Evolutionary conservation across 2,329 filamentous ascomycete species (phyloP), one percentile per base, ranked within the genome.

Genomic region (Xylaria sp.): DNA sequence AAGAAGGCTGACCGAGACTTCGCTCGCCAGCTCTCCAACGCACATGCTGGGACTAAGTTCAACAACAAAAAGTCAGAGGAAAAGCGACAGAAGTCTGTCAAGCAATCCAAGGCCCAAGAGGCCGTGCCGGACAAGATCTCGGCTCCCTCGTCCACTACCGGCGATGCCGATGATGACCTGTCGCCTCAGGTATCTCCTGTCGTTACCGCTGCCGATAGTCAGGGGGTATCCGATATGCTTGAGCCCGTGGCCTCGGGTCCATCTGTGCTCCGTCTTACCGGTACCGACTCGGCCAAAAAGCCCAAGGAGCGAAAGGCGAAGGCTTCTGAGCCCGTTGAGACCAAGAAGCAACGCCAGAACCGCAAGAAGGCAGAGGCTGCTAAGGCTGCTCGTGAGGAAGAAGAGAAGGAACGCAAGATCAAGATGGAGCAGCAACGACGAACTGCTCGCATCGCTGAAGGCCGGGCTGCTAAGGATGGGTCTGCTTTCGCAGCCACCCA

Each of bases 281-380:
- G 90, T 70, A 78, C 87, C 81, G 76, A 87, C 82, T 78, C 89
- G 86, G 82, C 86, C 78, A 87, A 90, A 81, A 87, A 91, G 82
- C 84, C 87, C 70, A 90, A 90, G 81, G 82, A 85, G 71, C 90
- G 90, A 82, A 84, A 87, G 75, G 82, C 85, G 73, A 88, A 90
- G 82, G 83, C 85, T 48, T 85, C 88, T 72, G 90, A 93, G 79
- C 86, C 87, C 58, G 87, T 87, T 21, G 92, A 97, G 85, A 92
- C 91, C 23, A 98, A 98, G 91, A 98, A 98, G 86, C 93, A 97
- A 84, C 91, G 94, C 69, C 94, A 98, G 84, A 96, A 97, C 83
- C 89, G 91, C 74, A 90, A 92, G 84, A 98, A 97, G 89, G 90
- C 88, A 44, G 94, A 97, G 82, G 91, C 90, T 66, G 90, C 90